A percentile compares a stretch with the other conserved stretches of the same genome.
phyloP scores from a whole-genome alignment of 1,284 basidiomycete genomes.

The Leccinum idahoense region DNA sequence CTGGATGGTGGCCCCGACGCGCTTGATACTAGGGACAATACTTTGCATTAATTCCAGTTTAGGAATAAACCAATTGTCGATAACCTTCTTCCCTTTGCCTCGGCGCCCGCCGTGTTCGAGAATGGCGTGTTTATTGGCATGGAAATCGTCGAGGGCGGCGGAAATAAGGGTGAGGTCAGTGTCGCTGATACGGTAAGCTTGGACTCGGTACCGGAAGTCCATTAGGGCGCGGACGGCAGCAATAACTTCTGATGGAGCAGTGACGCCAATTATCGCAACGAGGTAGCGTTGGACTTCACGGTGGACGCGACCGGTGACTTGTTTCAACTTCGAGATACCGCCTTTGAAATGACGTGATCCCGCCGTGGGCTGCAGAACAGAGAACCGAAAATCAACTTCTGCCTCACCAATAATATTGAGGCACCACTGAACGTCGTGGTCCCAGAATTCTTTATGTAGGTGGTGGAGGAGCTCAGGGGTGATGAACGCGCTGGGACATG shows the following conservation, averaged over 20 bases:
- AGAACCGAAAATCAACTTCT: neutral
- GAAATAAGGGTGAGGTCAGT: neutral
- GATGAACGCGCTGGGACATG: neutral
- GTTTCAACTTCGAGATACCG: neutral
- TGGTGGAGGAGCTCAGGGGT: neutral
- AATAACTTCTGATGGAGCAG: neutral
- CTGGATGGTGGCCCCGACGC: neutral
- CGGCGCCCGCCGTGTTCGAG: neutral
- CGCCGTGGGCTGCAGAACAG: neutral
- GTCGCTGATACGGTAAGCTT: neutral
- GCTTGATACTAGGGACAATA: neutral
- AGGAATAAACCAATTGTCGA: neutral
- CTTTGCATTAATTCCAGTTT: neutral
- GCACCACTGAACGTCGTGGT: neutral
- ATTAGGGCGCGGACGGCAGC: neutral
- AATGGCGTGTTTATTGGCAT: neutral
- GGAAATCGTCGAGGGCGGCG: neutral
- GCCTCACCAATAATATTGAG: neutral
- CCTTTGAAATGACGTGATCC: neutral
- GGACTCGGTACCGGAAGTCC: neutral
- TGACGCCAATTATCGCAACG: neutral
- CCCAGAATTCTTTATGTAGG: neutral
- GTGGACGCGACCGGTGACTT: neutral
- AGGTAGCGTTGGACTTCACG: no score
- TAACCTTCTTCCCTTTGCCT: neutral